Base-by-base conservation (phyloP, 192 early-diverging fungal genomes). In the Podila verticillata region DNA sequence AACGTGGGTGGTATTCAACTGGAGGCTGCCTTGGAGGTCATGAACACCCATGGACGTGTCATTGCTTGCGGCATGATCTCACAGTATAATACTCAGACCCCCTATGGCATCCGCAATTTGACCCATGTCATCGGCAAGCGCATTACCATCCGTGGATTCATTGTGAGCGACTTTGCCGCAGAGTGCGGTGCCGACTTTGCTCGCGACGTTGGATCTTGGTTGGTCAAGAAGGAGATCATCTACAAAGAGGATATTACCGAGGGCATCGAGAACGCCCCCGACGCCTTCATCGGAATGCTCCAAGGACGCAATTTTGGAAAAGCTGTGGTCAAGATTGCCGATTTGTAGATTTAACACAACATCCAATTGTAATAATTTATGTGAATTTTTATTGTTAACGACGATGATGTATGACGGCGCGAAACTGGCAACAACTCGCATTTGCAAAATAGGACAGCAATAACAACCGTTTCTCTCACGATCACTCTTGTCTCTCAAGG, bases 1-100 rank as follows among this genome's bases (percentile, higher is more conserved):
- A 93, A 93, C 51, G 93, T 95, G 39, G 95, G 77, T 39, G 95
- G 94, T 49, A 89, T 91, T 75, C 85, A 87, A 31, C 86, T 96
- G 20, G 94, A 96, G 36, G 88, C 89, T 13, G 93, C 84, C 4
- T 81, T 96, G 34, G 74, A 82, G 19, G 72, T 85, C 56, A 85
- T 92, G 83, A 95, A 95, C 73, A 35, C 20, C 9, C 69, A 85
- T 48, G 93, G 88, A 2, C 90, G 95, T 51, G 82, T 96, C 60
- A 69, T 91, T 48, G 85, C 84, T 9, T 95, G 91, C 72, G 94
- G 94, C 35, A 88, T 89, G 81, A 94, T 94, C 69, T 90, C 92
- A 5, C 88, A 90, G 60, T 95, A 95, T 83, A 87, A 94, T 72
- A 73, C 81, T 48, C 81, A 84, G 8, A 39, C 73, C 51, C 63